phyloP scores from a whole-genome alignment of 2,329 filamentous ascomycete genomes.

The Colletotrichum navitas region DNA sequence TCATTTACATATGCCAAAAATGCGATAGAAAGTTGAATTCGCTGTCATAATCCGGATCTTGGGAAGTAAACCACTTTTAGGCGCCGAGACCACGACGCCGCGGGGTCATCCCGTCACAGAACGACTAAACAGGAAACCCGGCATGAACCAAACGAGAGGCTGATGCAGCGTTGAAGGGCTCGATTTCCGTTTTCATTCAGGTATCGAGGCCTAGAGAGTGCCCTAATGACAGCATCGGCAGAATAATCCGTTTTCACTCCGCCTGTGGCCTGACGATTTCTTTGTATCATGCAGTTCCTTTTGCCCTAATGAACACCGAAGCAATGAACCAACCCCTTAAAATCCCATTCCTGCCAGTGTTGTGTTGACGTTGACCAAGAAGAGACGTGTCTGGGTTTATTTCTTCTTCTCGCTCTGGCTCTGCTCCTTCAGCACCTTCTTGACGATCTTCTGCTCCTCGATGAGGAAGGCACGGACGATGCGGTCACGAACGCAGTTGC shows the following conservation, averaged over 20 bases:
- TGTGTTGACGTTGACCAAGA: slow-evolving; percentile 44
- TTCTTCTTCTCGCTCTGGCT: slow-evolving; percentile 79
- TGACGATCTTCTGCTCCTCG: slow-evolving; percentile 99
- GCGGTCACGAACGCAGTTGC: slow-evolving; percentile 97
- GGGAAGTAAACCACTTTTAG: slow-evolving; percentile 25
- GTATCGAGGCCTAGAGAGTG: slow-evolving; percentile 45
- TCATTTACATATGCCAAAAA: background rate
- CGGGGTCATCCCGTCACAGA: slow-evolving; percentile 31
- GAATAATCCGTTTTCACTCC: slow-evolving; percentile 52
- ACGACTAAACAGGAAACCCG: slow-evolving; percentile 24
- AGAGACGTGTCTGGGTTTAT: slow-evolving; percentile 61
- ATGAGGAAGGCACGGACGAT: slow-evolving; percentile 99
- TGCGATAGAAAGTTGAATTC: slow-evolving; percentile 37
- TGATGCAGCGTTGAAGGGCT: slow-evolving; percentile 31
- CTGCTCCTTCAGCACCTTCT: slow-evolving; percentile 99
- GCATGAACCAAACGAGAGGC: slow-evolving; percentile 25
- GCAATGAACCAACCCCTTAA: slow-evolving; percentile 61
- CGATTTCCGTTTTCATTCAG: slow-evolving; percentile 45
- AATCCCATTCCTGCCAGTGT: slow-evolving; percentile 44
- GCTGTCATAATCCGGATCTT: slow-evolving; percentile 36
- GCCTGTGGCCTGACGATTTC: slow-evolving; percentile 44
- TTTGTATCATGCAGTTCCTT: slow-evolving; percentile 64
- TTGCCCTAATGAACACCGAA: slow-evolving; percentile 67
- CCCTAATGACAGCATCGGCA: slow-evolving; percentile 59
- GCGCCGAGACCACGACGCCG: slow-evolving; percentile 30